phyloP scores from a whole-genome alignment of 257 asterid species.

The Nicotiana attenuata region DNA sequence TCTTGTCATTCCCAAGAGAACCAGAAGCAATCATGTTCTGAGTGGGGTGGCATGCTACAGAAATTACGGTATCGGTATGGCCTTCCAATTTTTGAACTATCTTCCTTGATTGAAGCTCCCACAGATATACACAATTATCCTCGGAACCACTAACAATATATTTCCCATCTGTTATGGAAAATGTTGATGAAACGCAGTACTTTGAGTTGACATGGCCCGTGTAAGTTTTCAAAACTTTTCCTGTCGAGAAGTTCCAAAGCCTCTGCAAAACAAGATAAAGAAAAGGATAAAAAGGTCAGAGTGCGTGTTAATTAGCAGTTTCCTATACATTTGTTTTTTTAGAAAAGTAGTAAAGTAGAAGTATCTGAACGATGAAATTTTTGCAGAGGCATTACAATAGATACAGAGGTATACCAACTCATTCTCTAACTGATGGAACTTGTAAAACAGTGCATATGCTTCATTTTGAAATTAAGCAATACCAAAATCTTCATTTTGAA shows the following conservation, averaged over 20 bases:
- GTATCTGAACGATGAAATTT: background rate
- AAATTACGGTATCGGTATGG: constrained; percentile 67
- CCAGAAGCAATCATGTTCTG: constrained; percentile 82
- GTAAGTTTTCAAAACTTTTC: constrained; percentile 87
- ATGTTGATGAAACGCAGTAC: constrained; percentile 71
- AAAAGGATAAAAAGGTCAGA: background rate
- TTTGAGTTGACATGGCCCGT: constrained; percentile 77
- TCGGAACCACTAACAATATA: constrained; percentile 94
- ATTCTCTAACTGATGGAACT: background rate
- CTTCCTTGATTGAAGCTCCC: constrained; percentile 92
- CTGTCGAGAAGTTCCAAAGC: constrained; percentile 82
- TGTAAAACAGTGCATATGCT: background rate
- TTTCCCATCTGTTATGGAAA: constrained; percentile 81
- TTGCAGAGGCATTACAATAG: background rate
- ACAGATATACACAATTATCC: constrained; percentile 68
- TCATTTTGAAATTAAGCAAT: background rate
- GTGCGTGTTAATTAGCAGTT: background rate
- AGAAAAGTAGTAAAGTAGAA: background rate
- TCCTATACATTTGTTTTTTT: background rate
- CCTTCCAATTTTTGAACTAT: constrained; percentile 95
- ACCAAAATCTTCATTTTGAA: background rate
- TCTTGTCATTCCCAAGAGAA: constrained; percentile 75
- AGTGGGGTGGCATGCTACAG: constrained; percentile 83
- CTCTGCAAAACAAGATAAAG: constrained; percentile 45
- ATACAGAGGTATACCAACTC: background rate